These are phyloP conservation scores for Phylloporus sp. DNA, from an alignment of 1,284 basidiomycete genomes.

Conservation along the genomic window DNA sequence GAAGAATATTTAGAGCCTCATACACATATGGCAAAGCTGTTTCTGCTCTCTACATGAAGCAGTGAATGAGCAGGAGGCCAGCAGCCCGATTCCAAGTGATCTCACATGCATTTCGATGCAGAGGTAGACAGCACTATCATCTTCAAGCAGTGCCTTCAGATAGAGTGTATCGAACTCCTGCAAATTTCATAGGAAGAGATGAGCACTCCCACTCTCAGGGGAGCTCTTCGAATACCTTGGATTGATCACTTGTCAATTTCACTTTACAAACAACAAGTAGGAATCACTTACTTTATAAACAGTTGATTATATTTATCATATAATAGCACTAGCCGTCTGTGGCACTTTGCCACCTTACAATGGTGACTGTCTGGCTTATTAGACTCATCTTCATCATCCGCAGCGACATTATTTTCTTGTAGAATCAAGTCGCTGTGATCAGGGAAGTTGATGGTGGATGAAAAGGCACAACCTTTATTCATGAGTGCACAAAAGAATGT, in stretches of 20 bases:
- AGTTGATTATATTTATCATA: not conserved
- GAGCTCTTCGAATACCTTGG: not conserved
- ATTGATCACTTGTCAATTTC: not conserved
- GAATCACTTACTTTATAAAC: constrained; percentile 4
- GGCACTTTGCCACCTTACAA: not conserved
- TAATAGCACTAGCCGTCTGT: not conserved
- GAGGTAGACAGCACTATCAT: not conserved
- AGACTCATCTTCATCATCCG: not conserved
- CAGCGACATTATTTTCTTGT: not conserved
- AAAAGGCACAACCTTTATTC: constrained; percentile 6
- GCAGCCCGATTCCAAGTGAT: not conserved
- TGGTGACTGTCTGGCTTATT: not conserved
- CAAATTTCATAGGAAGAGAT: constrained; percentile 26
- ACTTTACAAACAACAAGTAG: not conserved
- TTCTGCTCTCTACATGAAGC: not conserved
- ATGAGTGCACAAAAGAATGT: constrained; percentile 6
- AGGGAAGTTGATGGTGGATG: not conserved
- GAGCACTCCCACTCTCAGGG: not conserved
- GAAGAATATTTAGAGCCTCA: not conserved
- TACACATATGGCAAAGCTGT: not conserved
- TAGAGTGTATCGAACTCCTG: constrained; percentile 23
- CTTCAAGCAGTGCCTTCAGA: not conserved
- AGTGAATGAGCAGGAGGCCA: not conserved
- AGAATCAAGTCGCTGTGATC: no score
- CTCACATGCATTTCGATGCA: not conserved